Evolutionary conservation across 176 grass and related monocot species (phyloP).

Genomic region (Eremochloa ophiuroides): DNA sequence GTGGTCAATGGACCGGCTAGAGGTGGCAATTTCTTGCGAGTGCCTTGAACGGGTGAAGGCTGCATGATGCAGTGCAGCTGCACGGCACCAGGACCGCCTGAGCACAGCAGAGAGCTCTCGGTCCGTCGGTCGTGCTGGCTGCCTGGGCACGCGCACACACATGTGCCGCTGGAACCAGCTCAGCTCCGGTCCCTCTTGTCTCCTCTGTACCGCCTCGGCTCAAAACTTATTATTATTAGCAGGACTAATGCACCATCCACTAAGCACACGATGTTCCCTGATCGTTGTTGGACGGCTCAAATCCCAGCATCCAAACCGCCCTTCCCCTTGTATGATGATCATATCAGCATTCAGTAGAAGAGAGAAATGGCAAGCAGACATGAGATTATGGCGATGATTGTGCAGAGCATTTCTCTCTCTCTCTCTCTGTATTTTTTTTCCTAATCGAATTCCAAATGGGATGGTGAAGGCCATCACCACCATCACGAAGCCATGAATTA

Average conservation of each 20-base stretch:
- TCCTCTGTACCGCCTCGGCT: not conserved
- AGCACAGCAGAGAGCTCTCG: not conserved
- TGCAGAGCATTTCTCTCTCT: not conserved
- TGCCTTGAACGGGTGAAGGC: not conserved
- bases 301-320: not conserved
- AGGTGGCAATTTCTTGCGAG: too few species aligned
- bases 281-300: not conserved
- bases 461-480: not conserved
- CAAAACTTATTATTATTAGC: not conserved
- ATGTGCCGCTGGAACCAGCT: slow-evolving; percentile 4
- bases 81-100: not conserved
- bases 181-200: not conserved
- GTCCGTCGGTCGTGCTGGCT: not conserved
- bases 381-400: not conserved
- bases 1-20: too few species aligned
- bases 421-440: too few species aligned
- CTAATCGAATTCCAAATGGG: not conserved
- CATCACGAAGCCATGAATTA: not conserved
- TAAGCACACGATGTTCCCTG: not conserved
- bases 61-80: not conserved
- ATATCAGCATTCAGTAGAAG: not conserved
- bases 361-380: not conserved
- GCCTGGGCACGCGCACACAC: not conserved
- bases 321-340: not conserved
- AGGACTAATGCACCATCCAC: not conserved